phyloP scores from a whole-genome alignment of 2,329 filamentous ascomycete genomes.

The Parascedosporium putredinis region DNA sequence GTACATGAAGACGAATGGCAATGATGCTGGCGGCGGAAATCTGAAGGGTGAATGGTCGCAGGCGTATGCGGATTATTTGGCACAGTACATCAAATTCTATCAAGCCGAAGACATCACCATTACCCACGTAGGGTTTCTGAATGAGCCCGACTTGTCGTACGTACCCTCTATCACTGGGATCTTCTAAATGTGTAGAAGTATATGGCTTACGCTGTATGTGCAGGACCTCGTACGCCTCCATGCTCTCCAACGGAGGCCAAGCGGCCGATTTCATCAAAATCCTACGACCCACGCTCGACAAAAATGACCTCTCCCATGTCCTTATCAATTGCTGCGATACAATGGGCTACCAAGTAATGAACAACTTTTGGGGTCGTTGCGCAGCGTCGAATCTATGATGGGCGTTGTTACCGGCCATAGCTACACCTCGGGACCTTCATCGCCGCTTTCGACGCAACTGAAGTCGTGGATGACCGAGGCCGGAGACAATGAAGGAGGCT shows the following conservation, averaged over 20 bases:
- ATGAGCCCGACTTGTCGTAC: conserved; percentile 12
- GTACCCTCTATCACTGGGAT: not conserved
- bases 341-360: conserved; percentile 27
- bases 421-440: conserved; percentile 27
- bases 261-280: conserved; percentile 12
- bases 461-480: conserved; percentile 41
- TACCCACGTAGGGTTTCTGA: conserved; percentile 11
- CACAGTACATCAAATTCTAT: conserved; percentile 34
- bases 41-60: conserved; percentile 35
- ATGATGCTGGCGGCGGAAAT: conserved; percentile 26
- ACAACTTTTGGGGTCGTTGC: conserved; percentile 24
- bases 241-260: conserved; percentile 4
- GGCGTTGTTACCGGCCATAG: conserved; percentile 28
- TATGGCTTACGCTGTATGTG: not conserved
- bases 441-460: conserved; percentile 27
- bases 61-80: conserved; percentile 36
- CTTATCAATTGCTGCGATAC: conserved; percentile 26
- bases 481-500: not conserved
- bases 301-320: conserved; percentile 12
- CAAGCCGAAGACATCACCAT: conserved; percentile 9
- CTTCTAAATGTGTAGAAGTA: no score
- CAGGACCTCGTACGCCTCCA: conserved; percentile 9
- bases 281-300: conserved; percentile 7
- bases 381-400: conserved; percentile 22
- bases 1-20: conserved; percentile 39